Evolutionary conservation across 2,329 filamentous ascomycete species (phyloP), one percentile per base, ranked within the genome.

Genomic region (Cercospora canescens): DNA sequence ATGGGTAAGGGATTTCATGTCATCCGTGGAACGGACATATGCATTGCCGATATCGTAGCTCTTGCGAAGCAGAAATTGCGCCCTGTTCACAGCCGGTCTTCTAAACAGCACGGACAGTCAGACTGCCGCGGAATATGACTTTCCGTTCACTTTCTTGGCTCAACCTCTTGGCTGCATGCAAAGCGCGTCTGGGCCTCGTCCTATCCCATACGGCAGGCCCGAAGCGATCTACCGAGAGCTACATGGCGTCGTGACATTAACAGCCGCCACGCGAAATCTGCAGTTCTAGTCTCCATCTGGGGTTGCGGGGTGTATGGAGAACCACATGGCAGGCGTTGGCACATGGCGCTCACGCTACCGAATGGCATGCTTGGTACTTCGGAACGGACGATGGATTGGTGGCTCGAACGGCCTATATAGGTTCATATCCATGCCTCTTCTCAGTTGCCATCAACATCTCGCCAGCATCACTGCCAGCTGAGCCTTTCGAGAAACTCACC

Each of bases 251-350:
- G 28, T 32, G 37, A 41, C 35, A 60, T 14, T 32, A 48, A 52
- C 24, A 28, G 12, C 26, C 26, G 37, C 35, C 57, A 34, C 57
- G 8, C 57, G 24, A 60, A 56, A 35, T 12, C 18, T 24, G 52
- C 52, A 18, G 24, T 24, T 9, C 12, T 60, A 21, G 24, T 45
- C 39, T 48, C 35, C 26, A 30, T 60, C 57, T 45, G 37, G 57
- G 57, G 57, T 41, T 60, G 57, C 57, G 57, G 57, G 57, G 57
- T 28, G 57, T 30, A 45, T 60, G 57, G 52, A 39, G 24, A 48
- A 41, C 26, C 60, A 55, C 34, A 54, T 56, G 52, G 52, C 52
- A 35, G 30, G 6, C 3, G 12, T 56, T 56, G 16, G 30, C 52
- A 56, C 52, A 32, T 45, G 52, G 30, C 18, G 60, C n/a, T 21